Evolutionary conservation across 2,329 filamentous ascomycete species (phyloP), one percentile per base, ranked within the genome.

Genomic region (Fusarium goolgardi): DNA sequence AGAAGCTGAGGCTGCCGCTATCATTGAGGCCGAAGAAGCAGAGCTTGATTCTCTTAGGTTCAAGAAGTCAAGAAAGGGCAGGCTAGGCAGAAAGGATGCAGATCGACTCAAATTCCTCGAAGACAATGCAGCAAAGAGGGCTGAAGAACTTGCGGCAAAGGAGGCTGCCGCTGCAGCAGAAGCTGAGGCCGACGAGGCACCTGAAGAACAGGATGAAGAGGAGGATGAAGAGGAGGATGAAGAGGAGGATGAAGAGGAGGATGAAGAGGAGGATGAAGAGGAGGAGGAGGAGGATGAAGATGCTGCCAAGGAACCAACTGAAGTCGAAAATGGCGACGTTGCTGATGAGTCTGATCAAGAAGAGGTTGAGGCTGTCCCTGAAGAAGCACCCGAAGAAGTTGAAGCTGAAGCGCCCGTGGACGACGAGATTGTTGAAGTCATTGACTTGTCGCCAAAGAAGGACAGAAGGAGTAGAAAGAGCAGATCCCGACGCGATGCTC

Each of bases 391-490:
- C 55, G 74, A 78, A 49, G 78, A 77, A 31, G 71, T 70, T 13
- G 73, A 72, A 43, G 73, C 70, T 8, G 68, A 69, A 47, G 51
- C 52, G 9, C 45, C 55, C 27, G 53, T 49, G 31, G 66, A 65
- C 23, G 66, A 63, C 21, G 68, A 71, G 37, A 62, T 67, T 39
- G 75, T 86, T 41, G 84, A 85, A 55, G 78, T 87, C 50, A 70
- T 87, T 67, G 85, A 86, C 59, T 81, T 84, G 77, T 78, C 83
- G 16, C 75, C 83, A 0, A 78, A 82, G 65, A 78, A 78, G 50
- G 78, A 76, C 63, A 82, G 79, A 75, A 83, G 82, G 75, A 80
- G 77, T 57, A 80, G 78, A 70, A 79, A 76, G 75, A 78, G 75
- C 53, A 82, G 77, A 63, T 73, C 75, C 37, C 81, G 79, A 65